Evolutionary conservation across 352 stramenopile genomes (phyloP), one percentile per base, ranked within the genome.

Genomic region (Phytophthora pisi): DNA sequence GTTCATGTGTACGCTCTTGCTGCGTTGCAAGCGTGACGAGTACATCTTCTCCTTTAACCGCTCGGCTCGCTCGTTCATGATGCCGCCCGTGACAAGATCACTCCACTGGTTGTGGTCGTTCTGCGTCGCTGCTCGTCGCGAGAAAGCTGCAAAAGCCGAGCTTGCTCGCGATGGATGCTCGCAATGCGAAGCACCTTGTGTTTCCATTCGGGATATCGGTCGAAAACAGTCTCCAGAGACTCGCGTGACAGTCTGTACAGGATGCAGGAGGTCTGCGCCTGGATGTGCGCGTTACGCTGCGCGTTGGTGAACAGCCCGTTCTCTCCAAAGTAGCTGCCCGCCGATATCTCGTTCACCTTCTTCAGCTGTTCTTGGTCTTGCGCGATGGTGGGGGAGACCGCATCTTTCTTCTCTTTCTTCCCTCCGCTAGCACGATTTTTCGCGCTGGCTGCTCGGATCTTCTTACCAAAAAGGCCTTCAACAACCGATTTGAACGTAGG

Each of bases 181-280:
- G 81, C 77, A 36, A 93, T 89, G 2, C 78, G 73, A 36, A 92
- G 64, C 0, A 92, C 86, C 51, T 87, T 92, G 4, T 75, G 50
- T 40, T 92, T 92, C 86, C 82, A 90, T 10, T 78, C 64, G 0
- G 80, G 84, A 28, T 92, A 89, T 7, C 80, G 68, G 18, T 88
- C 75, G 60, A 92, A 92, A 0, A 90, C 82, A 2, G 84, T 54
- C 36, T 92, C 80, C 2, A 92, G 68, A n/a, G 83, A 89, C 15
- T 82, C 30, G 2, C 79, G 72, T 4, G 84, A 92, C 0, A 92
- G 54, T 11, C 57, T 71, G 66, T 89, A 90, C 9, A 92, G 61
- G 23, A 89, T 85, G 24, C 84, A 92, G 0, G 83, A 90, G 3
- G 79, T 82, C 9, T 68, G 72, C 4, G 81, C 75, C 13, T 74